These are phyloP conservation scores for Penicillium concentricum DNA, from an alignment of 2,329 filamentous ascomycete species.

Conservation along the genomic window DNA sequence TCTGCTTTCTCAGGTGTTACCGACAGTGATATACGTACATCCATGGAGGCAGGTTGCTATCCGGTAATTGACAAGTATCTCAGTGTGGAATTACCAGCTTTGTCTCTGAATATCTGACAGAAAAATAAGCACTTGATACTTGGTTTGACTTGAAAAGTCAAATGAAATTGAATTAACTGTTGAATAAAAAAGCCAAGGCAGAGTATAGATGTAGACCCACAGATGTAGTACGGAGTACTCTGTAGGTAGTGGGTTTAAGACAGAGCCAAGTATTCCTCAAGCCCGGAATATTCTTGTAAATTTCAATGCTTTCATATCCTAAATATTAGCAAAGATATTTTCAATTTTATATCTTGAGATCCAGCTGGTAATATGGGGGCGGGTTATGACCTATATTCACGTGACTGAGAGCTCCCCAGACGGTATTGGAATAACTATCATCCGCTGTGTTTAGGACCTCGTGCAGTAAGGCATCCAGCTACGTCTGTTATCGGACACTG, in stretches of 20 bases:
- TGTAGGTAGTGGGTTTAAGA: not conserved
- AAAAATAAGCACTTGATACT: too few species aligned
- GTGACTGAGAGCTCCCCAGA: not conserved
- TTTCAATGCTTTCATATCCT: too few species aligned
- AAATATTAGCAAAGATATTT: too few species aligned
- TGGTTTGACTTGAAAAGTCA: not conserved
- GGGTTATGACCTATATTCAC: not conserved
- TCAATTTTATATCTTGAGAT: not conserved
- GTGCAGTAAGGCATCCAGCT: slow-evolving; percentile 4
- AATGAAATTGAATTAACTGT: not conserved
- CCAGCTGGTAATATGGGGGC: too few species aligned
- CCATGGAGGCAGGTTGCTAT: not conserved
- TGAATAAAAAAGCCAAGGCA: too few species aligned
- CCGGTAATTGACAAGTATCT: not conserved
- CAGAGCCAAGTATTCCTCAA: not conserved
- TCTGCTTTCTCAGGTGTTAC: not conserved
- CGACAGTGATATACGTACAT: not conserved
- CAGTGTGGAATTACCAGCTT: not conserved
- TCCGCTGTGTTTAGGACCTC: slow-evolving; percentile 9
- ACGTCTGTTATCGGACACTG: slow-evolving; percentile 13
- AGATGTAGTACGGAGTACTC: not conserved
- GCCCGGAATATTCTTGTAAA: not conserved
- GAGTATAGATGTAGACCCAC: not conserved
- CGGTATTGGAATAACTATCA: not conserved
- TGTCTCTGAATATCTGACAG: not conserved